Base-by-base conservation (phyloP, 768 basidiomycete genomes). In the Suillus clintonianus region DNA sequence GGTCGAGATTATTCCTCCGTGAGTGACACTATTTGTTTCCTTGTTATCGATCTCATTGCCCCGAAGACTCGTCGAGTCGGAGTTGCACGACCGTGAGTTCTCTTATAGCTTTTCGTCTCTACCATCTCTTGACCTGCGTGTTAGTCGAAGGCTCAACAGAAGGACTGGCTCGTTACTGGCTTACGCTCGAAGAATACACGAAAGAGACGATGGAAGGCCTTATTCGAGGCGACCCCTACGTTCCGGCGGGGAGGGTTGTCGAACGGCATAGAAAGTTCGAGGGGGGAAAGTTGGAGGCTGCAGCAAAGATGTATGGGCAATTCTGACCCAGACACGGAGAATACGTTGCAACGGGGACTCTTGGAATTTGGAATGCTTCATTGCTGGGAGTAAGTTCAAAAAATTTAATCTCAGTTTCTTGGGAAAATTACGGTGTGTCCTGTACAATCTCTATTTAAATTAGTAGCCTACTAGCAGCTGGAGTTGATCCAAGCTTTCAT, bases 1-100 rank as follows among this genome's bases (percentile, higher is more conserved):
- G 11, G 72, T 84, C 34, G 87, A 88, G 67, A 79, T 88, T 27
- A 74, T 85, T 6, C 86, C 86, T 13, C 87, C 87, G 83, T 88
- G 61, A 70, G 84, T 54, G 30, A 59, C n/a, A 11, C 45, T 4
- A n/a, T 48, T 36, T 64, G 78, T 15, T 30, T 55, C 10, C 13
- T 61, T 10, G 37, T 50, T 22, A 34, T 34, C 47, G 39, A 27
- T 48, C 36, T 58, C 50, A 32, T 45, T 30, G 43, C 24, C 47
- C 8, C 27, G 13, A 60, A 86, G 85, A 11, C 76, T 87, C 11
- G 84, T 86, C 10, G 86, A 88, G 72, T 87, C 85, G 4, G 86
- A 88, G 67, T 74, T 88, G 34, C 86, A 89, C 68, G 86, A 87
- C 65, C 77, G 86, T 85, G 67, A 67, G 81, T 68, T 2, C 47